Percentiles rank a stretch among this genome's conserved stretches.
phyloP scores from a whole-genome alignment of 305 asterid species.

The Solanum chacoense region DNA sequence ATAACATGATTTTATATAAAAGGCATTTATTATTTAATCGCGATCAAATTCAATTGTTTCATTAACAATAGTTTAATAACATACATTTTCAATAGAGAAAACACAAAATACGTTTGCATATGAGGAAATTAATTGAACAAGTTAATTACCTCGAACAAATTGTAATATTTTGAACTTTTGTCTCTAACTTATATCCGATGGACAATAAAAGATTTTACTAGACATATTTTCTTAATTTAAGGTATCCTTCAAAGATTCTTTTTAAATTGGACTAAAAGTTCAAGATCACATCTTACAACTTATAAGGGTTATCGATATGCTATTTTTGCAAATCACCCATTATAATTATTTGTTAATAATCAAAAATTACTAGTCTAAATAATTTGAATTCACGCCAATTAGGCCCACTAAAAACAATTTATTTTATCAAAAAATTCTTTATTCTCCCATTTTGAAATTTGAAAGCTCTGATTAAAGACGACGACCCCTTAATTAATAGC shows the following conservation, averaged over 20 bases:
- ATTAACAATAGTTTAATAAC: neutral
- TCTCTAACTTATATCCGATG: accelerated
- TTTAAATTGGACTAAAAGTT: neutral
- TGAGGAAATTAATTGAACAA: neutral
- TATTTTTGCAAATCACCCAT: neutral
- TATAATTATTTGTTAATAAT: neutral
- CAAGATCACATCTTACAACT: neutral
- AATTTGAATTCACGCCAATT: neutral
- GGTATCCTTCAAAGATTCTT: neutral
- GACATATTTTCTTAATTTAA: neutral
- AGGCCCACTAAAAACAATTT: neutral
- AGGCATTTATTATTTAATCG: neutral
- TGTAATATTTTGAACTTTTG: neutral
- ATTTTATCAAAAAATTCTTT: neutral
- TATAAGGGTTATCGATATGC: too few relatives aligned
- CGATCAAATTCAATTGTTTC: neutral
- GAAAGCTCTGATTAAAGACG: accelerated
- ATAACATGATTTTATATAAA: neutral
- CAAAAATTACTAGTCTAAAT: neutral
- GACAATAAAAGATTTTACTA: neutral
- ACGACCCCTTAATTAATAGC: neutral
- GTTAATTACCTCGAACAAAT: neutral
- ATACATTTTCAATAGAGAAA: neutral
- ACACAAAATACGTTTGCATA: neutral
- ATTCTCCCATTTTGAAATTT: neutral